A percentile compares a stretch with the other conserved stretches of the same genome.
These are phyloP conservation scores for Histomonas meleagridis DNA, from an alignment of 208 protist genomes.

Conservation along the genomic window DNA sequence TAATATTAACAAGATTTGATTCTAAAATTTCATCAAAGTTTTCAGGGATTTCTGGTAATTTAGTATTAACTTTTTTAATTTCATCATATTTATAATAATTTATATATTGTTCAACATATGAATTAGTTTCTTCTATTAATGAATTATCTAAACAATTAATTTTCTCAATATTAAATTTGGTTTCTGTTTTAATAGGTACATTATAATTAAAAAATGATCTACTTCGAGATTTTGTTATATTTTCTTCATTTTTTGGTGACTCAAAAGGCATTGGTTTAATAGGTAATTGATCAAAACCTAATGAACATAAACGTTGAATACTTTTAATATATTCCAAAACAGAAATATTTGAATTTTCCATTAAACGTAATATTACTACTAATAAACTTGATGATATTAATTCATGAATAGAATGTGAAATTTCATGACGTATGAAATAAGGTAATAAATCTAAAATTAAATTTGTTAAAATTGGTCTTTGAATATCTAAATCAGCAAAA, in stretches of 20 bases:
- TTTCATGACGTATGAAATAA: neutral
- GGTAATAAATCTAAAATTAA: slow-evolving; percentile 3
- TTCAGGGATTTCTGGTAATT: no score
- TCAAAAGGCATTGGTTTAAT: neutral
- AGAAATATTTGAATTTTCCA: neutral
- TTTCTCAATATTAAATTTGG: neutral
- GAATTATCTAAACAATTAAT: neutral
- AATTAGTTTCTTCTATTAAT: neutral
- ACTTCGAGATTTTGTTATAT: no score
- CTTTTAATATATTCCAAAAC: neutral
- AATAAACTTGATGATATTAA: no score
- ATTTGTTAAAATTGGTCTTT: neutral
- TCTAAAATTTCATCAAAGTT: no score
- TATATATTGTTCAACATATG: no score
- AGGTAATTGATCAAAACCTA: neutral
- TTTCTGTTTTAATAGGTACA: neutral
- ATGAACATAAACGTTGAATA: neutral
- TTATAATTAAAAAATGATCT: no score
- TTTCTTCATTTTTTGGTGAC: no score
- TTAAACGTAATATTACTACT: no score
- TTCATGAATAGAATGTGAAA: neutral
- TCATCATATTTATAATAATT: no score
- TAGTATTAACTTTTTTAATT: no score
- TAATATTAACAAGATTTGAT: no score
- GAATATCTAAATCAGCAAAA: neutral